phyloP scores from a whole-genome alignment of 805 yeast species.

The Kuraishia piskuri region DNA sequence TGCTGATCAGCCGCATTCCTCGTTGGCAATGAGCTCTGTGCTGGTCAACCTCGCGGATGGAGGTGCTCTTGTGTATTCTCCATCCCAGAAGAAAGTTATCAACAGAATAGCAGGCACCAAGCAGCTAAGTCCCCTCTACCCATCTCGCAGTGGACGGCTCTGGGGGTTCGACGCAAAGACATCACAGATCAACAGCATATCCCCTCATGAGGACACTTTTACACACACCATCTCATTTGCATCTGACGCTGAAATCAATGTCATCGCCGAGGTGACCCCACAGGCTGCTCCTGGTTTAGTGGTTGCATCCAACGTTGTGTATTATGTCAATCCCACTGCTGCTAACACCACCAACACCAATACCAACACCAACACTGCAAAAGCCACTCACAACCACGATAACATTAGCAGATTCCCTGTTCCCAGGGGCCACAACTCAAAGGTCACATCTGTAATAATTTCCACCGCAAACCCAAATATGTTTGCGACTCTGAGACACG shows the following conservation, averaged over 20 bases:
- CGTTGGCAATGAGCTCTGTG: neutral
- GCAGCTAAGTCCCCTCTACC: slow-evolving; percentile 18
- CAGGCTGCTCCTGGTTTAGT: neutral
- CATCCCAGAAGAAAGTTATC: slow-evolving; percentile 28
- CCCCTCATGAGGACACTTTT: neutral
- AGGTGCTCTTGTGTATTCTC: neutral
- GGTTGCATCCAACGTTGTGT: neutral
- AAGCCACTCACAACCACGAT: neutral
- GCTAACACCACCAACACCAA: no score
- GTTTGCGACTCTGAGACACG: neutral
- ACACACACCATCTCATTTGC: neutral
- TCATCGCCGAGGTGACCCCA: neutral
- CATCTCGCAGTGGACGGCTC: slow-evolving; percentile 15
- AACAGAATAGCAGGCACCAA: slow-evolving; percentile 26
- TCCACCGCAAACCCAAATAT: neutral
- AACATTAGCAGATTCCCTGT: neutral
- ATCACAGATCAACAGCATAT: slow-evolving; percentile 6
- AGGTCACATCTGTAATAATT: neutral
- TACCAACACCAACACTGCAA: no score
- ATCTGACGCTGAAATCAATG: neutral
- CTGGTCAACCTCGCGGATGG: slow-evolving; percentile 2
- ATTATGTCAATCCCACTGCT: neutral
- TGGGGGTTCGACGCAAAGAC: slow-evolving; percentile 20
- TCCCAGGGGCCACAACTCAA: neutral
- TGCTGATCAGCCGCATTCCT: neutral